These are phyloP conservation scores for Buxus sempervirens DNA, from an alignment of 164 flowering plant species.

Conservation along the genomic window DNA sequence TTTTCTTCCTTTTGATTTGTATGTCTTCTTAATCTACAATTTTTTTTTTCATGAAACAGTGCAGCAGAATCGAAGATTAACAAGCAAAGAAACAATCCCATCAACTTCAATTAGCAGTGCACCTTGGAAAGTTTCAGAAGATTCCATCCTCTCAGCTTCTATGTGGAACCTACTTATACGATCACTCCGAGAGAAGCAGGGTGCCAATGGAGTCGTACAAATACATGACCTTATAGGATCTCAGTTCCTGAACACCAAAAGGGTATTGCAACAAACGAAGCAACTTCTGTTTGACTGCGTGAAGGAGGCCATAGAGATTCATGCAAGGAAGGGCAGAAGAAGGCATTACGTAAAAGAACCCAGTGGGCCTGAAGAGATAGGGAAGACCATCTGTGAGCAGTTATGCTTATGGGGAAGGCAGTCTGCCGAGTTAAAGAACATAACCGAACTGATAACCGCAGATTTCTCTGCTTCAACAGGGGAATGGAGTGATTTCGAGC, in stretches of 20 bases:
- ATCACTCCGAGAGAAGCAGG: conserved; percentile 23
- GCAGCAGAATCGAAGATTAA: conserved; percentile 5
- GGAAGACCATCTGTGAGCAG: conserved; percentile 31
- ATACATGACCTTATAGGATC: conserved; percentile 14
- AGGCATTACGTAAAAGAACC: not conserved
- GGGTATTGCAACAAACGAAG: conserved; percentile 19
- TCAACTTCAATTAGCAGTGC: conserved; percentile 12
- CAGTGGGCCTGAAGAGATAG: conserved; percentile 34
- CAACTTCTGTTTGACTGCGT: conserved; percentile 35
- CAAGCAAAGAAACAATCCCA: conserved; percentile 14
- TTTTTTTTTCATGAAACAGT: conserved; percentile 15
- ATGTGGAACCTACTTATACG: conserved; percentile 27
- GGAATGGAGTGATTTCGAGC: conserved; percentile 28
- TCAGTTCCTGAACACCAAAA: conserved; percentile 26
- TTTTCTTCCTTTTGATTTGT: not conserved
- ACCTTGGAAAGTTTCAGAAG: conserved; percentile 25
- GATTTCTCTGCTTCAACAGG: conserved; percentile 24
- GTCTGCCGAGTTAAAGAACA: conserved; percentile 29
- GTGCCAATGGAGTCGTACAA: conserved; percentile 8
- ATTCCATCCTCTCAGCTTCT: conserved; percentile 36
- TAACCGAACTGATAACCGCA: conserved; percentile 14
- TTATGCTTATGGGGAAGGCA: conserved; percentile 30
- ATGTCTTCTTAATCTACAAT: not conserved
- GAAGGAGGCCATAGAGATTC: conserved; percentile 30
- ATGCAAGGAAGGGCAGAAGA: conserved; percentile 4